phyloP scores from a whole-genome alignment of 176 grass and related monocot genomes.

The Phragmites australis region DNA sequence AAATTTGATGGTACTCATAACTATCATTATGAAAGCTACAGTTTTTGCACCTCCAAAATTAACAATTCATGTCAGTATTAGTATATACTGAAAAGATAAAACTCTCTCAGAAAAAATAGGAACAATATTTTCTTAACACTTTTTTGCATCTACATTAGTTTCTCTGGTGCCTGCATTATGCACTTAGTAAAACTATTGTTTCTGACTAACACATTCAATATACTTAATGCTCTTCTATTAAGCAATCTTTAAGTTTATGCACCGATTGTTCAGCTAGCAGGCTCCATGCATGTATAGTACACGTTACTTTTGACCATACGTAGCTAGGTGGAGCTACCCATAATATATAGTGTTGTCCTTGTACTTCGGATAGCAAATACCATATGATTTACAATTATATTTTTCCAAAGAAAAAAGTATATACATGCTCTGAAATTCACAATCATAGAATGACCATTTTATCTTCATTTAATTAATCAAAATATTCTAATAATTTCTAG shows the following conservation, averaged over 20 bases:
- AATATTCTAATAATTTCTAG: background rate
- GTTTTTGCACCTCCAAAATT: background rate
- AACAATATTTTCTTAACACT: background rate
- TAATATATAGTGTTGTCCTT: background rate
- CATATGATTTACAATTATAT: background rate
- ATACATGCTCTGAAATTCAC: background rate
- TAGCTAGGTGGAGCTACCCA: background rate
- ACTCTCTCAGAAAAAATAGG: too few species aligned
- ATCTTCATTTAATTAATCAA: background rate
- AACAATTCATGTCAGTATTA: background rate
- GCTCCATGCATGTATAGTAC: conserved; percentile 23
- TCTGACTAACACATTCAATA: background rate
- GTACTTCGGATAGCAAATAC: background rate
- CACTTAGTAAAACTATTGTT: background rate
- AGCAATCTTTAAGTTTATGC: background rate
- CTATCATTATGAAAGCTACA: background rate
- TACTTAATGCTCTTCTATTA: background rate
- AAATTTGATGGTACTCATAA: background rate
- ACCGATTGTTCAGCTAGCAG: background rate
- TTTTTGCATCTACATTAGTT: background rate
- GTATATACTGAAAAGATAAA: too few species aligned
- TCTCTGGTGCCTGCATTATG: background rate
- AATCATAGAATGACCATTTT: background rate
- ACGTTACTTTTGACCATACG: conserved; percentile 30
- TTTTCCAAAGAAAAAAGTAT: background rate